These are phyloP conservation scores for Pelargonium myrrhifolium DNA, from an alignment of 441 rosid species.

Conservation along the genomic window DNA sequence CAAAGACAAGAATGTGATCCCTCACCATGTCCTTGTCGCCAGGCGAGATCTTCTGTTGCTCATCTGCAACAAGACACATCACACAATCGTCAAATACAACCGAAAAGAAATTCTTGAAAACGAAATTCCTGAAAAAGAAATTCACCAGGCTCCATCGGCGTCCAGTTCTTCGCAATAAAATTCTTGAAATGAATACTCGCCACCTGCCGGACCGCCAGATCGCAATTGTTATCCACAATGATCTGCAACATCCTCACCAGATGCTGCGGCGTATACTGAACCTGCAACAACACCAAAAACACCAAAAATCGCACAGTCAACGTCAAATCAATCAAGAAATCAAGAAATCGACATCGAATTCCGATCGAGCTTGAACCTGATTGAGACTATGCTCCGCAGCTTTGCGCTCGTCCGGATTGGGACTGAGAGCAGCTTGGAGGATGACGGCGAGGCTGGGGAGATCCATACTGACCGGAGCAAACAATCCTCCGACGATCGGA, in stretches of 20 bases:
- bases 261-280: slow-evolving; percentile 83
- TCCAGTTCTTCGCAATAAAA: slow-evolving; percentile 89
- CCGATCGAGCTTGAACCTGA: slow-evolving; percentile 41
- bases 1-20: slow-evolving; percentile 68
- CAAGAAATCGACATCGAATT: not conserved
- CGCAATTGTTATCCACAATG: slow-evolving; percentile 69
- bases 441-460: slow-evolving; percentile 58
- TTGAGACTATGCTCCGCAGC: slow-evolving; percentile 85
- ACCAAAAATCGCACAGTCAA: not conserved
- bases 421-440: slow-evolving; percentile 83
- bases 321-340: not conserved
- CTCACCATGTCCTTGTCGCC: slow-evolving; percentile 71
- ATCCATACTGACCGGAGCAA: slow-evolving; percentile 46
- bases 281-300: slow-evolving; percentile 31
- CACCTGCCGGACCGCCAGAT: slow-evolving; percentile 75
- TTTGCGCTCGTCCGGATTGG: slow-evolving; percentile 78
- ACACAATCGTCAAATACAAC: no score
- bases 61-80: slow-evolving; percentile 37
- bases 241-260: slow-evolving; percentile 79
- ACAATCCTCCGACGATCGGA: not conserved
- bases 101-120: no score
- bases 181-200: slow-evolving; percentile 97
- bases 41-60: slow-evolving; percentile 53
- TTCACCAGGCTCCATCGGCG: slow-evolving; percentile 64
- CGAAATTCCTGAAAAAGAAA: no score